Base-by-base conservation (phyloP, 495 filamentous ascomycete genomes). In the Talaromyces nanjingensis region DNA sequence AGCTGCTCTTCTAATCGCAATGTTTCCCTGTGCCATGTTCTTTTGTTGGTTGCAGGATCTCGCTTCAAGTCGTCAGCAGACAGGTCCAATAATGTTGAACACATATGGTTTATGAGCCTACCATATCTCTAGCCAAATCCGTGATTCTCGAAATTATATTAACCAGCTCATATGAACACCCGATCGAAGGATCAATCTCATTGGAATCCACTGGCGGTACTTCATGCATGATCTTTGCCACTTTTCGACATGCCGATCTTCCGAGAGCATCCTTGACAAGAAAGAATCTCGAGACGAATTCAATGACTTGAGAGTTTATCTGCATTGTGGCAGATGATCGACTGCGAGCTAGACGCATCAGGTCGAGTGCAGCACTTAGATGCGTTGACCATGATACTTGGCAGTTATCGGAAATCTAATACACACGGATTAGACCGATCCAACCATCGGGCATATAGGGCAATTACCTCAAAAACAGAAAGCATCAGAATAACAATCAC, bases 241-340 rank as follows among this genome's bases (percentile, higher is more conserved):
- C 60, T 53, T 52, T 62, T 5, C 47, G 34, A 8, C 60, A 62
- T 6, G 60, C 60, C 24, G 60, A 49, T 6, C 60, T 39, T 12
- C 60, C 60, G 27, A 62, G 27, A 22, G 60, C 60, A 62, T 62
- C 60, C 45, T 62, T 62, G 25, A 62, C 60, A 37, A 62, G 60
- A 27, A 62, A 62, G 7, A 62, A 62, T 16, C 60, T 47, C 22
- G 60, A 53, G 16, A 62, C 60, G 12, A 62, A 62, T 16, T 62
- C 42, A 3, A 53, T 49, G 9, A 62, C 60, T 24, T 62, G 60
- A 12, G 60, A 42, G 14, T 22, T 54, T 8, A 62, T 53, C n/a
- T 42, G 14, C 27, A 20, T 25, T 2, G 33, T 5, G 14, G 45
- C 29, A 31, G 60, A 24, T 20, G 9, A n/a, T 9, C 52, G 18